Base-by-base conservation (phyloP, 306 rosid species). In the Prinsepia uniflora region DNA sequence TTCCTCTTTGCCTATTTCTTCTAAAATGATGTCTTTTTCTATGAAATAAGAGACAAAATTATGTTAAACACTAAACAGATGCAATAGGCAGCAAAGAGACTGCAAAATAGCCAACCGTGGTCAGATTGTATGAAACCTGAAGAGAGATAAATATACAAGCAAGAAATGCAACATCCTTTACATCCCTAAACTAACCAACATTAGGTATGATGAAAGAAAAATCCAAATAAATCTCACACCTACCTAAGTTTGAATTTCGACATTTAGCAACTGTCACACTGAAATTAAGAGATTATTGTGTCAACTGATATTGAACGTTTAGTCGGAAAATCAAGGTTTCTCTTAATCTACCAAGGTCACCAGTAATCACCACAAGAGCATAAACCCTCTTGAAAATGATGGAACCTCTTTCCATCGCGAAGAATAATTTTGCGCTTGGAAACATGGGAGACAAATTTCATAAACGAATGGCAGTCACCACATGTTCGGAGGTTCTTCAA, bases 401-500 rank as follows among this genome's bases (percentile, higher is more conserved):
- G 82, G 74, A 81, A 74, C 17, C 78, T 68, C 18, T 52, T 76
- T 67, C 72, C 84, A 48, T 74, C 78, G 59, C 75, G 63, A 39
- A 81, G 41, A 15, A 70, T 20, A 22, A 77, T 54, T 63, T 70
- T 70, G 59, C 69, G 67, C 36, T 53, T 22, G 45, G 43, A n/a
- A 53, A 55, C 66, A 59, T 8, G 18, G 63, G 81, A 81, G 61
- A 74, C 54, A 13, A 56, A 70, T 64, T 79, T 81, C 81, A 76
- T 47, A 15, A 81, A 79, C 2, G 80, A 69, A 61, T 79, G 73
- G 54, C 82, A 75, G 49, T 72, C 72, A 12, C 72, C 75, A 24
- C 77, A 80, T 64, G 73, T 70, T 63, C 71, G 56, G 72, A 70
- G 74, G 74, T 71, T 74, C 55, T 75, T 75, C 66, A 56, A 34